phyloP scores from a whole-genome alignment of 371 early-diverging fungal genomes.

The Haplosporangium sp. region DNA sequence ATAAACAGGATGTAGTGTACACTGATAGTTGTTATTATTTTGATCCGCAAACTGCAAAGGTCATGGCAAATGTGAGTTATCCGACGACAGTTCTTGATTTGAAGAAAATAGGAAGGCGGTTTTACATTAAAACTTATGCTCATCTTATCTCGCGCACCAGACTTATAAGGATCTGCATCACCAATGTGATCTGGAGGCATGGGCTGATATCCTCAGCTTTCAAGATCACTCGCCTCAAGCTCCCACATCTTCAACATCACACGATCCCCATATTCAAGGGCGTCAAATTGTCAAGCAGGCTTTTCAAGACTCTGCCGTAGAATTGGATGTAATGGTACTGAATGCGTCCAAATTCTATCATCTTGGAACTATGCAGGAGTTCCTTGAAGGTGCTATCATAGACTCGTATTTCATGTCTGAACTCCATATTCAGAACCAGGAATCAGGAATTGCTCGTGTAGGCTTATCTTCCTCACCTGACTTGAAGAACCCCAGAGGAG shows the following conservation, averaged over 20 bases:
- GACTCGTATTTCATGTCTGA: constrained; percentile 41
- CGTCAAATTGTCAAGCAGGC: constrained; percentile 15
- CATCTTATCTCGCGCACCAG: constrained; percentile 11
- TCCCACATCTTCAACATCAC: background rate
- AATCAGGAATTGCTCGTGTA: constrained; percentile 14
- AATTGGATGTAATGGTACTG: constrained; percentile 50
- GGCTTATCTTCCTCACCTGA: background rate
- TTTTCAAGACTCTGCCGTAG: constrained; percentile 19
- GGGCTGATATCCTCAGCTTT: constrained; percentile 55
- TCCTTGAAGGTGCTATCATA: constrained; percentile 30
- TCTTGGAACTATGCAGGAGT: constrained; percentile 56
- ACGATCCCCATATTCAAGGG: constrained; percentile 10
- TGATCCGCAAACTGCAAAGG: constrained; percentile 42
- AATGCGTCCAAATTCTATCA: constrained; percentile 59
- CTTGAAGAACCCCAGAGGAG: background rate
- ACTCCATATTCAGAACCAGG: constrained; percentile 22
- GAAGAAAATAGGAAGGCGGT: no score
- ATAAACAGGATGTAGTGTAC: constrained; percentile 34
- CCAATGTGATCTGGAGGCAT: constrained; percentile 55
- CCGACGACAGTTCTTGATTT: no score
- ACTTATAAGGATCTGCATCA: constrained; percentile 18
- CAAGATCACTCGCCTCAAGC: constrained; percentile 3
- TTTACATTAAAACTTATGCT: background rate
- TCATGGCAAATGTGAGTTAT: constrained; percentile 43
- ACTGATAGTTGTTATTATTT: constrained; percentile 58